phyloP scores from a whole-genome alignment of 805 yeast species.

The Saccharomycodes ludwigii region DNA sequence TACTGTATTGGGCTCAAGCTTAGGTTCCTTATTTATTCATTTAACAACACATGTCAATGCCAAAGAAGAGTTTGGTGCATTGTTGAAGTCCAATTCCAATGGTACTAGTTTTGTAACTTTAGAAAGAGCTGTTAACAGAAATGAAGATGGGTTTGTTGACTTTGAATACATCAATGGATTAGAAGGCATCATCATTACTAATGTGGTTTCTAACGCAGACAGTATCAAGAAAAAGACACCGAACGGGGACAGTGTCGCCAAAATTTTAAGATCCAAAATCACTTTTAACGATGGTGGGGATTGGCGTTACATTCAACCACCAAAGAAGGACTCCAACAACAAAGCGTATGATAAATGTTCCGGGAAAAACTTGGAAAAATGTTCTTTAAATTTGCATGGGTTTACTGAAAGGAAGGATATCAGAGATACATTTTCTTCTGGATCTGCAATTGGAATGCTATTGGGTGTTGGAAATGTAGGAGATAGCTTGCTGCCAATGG shows the following conservation, averaged over 20 bases:
- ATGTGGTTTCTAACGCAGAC: slow-evolving; percentile 47
- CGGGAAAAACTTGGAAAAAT: slow-evolving; percentile 38
- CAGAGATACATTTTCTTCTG: slow-evolving; percentile 78
- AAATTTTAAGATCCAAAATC: slow-evolving; percentile 56
- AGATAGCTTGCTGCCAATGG: slow-evolving; percentile 31
- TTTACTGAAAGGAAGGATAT: slow-evolving; percentile 77
- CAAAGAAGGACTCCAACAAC: slow-evolving; percentile 49
- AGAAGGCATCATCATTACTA: slow-evolving; percentile 75
- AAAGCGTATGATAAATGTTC: slow-evolving; percentile 42
- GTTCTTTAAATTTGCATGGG: slow-evolving; percentile 81
- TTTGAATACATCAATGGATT: slow-evolving; percentile 72
- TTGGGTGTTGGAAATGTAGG: slow-evolving; percentile 95
- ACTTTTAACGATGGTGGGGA: slow-evolving; percentile 87
- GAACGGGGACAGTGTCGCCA: slow-evolving; percentile 38
- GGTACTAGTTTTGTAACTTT: slow-evolving; percentile 77
- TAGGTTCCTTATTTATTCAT: slow-evolving; percentile 69
- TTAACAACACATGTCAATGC: slow-evolving; percentile 48
- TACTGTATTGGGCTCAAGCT: slow-evolving; percentile 63
- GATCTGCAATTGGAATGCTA: slow-evolving; percentile 80
- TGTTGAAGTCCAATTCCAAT: slow-evolving; percentile 80
- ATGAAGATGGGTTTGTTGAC: slow-evolving; percentile 66
- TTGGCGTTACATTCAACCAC: slow-evolving; percentile 68
- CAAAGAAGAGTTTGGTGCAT: slow-evolving; percentile 57
- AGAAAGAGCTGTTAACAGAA: slow-evolving; percentile 62
- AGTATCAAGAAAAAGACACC: slow-evolving; percentile 39